A percentile compares a stretch with the other conserved stretches of the same genome.
phyloP scores from a whole-genome alignment of 2,329 filamentous ascomycete species.

The Xylariaceae sp. region DNA sequence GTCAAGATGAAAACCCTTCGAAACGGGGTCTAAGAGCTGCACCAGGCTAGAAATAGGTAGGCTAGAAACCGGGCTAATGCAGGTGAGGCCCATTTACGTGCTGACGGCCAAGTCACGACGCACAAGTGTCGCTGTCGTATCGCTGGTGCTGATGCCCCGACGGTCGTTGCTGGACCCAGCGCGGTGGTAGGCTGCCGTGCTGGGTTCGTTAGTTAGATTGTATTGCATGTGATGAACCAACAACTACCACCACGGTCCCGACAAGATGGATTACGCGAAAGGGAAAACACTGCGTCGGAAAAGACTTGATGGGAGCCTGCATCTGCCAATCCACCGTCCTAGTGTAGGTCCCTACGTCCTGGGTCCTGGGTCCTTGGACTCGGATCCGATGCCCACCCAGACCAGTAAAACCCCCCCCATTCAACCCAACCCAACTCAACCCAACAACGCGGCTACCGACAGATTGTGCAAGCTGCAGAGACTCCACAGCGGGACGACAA shows the following conservation, averaged over 20 bases:
- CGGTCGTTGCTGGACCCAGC: slow-evolving; percentile 17
- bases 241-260: slow-evolving; percentile 18
- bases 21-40: slow-evolving; percentile 7
- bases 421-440: too few species aligned
- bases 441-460: too few species aligned
- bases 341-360: not conserved
- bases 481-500: too few species aligned
- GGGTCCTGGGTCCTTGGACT: slow-evolving; percentile 18
- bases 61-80: slow-evolving; percentile 18
- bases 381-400: not conserved
- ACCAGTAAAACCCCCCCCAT: slow-evolving; percentile 15
- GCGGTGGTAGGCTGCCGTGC: slow-evolving; percentile 20
- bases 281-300: slow-evolving; percentile 14
- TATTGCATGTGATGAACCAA: slow-evolving; percentile 23
- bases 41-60: slow-evolving; percentile 19
- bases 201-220: slow-evolving; percentile 11
- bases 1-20: slow-evolving; percentile 9
- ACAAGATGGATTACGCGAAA: slow-evolving; percentile 24
- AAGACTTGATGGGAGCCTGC: slow-evolving; percentile 8
- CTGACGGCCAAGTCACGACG: slow-evolving; percentile 17
- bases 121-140: slow-evolving; percentile 8
- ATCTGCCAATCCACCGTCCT: slow-evolving; percentile 7
- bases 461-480: too few species aligned
- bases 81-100: slow-evolving; percentile 17
- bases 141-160: slow-evolving; percentile 6